phyloP scores from a whole-genome alignment of 2,329 filamentous ascomycete species.

The Chrysoporthe austroafricana region DNA sequence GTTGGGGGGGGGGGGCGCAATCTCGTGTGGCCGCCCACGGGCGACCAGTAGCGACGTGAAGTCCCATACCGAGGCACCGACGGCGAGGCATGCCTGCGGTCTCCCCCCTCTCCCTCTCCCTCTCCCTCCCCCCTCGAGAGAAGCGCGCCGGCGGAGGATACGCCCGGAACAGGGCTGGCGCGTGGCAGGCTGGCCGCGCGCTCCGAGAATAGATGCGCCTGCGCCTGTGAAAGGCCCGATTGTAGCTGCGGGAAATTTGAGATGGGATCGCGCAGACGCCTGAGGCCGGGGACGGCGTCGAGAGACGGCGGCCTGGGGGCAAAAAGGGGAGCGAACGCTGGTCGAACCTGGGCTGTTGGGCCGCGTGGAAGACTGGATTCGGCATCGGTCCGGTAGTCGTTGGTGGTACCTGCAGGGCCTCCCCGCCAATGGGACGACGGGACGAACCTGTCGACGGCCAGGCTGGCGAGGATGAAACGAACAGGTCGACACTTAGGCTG shows the following conservation, averaged over 20 bases:
- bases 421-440: slow-evolving; percentile 6
- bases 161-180: background rate
- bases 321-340: slow-evolving; percentile 1
- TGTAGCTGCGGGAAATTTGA: background rate
- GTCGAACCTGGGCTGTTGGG: background rate
- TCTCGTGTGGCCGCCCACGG: background rate
- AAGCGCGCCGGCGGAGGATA: background rate
- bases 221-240: background rate
- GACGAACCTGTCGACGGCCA: slow-evolving; percentile 6
- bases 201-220: too few relatives aligned
- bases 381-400: slow-evolving; percentile 17
- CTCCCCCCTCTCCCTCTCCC: background rate
- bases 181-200: background rate
- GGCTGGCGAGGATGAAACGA: background rate
- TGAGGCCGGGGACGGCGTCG: background rate
- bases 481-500: slow-evolving; percentile 5
- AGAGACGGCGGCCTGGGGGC: background rate
- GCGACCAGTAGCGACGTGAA: background rate
- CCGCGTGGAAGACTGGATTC: background rate
- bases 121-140: background rate
- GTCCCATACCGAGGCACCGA: background rate
- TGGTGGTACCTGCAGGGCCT: slow-evolving; percentile 9
- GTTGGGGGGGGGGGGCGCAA: too few relatives aligned
- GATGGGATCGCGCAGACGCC: background rate
- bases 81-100: background rate